Base-by-base conservation (phyloP, 805 yeast species). In the Ogataea pini region DNA sequence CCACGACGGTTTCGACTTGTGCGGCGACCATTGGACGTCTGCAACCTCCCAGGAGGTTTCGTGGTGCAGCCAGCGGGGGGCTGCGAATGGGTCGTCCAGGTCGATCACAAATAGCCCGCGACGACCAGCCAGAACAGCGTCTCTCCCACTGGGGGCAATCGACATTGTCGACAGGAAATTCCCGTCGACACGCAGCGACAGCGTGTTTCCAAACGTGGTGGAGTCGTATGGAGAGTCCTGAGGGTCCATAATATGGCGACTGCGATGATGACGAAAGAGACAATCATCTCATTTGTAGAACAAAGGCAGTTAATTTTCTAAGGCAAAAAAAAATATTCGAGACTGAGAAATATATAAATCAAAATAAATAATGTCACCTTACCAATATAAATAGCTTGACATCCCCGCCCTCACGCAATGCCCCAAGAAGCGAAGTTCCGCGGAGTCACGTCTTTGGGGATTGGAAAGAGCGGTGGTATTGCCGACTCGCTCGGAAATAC, bases 11-110 rank as follows among this genome's bases (percentile, higher is more conserved):
- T 87, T 88, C 1, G 83, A 76, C 5, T 78, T 73, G 63, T 94
- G 97, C 0, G 97, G 97, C 2, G 95, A 88, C 98, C 99, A 94
- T 66, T 94, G 98, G 1, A 92, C 97, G 64, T 92, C 97, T 0
- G 99, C 97, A 3, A 94, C 99, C 65, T 94, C 98, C 98, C 98
- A 94, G 0, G 96, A 83, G 0, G 97, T 92, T 29, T 83, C 76
- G 62, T 94, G 97, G 47, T 84, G 95, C 13, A 94, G 77, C 91
- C 95, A 89, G 49, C 99, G 73, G 0, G 99, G 99, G 0, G 96
- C 90, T 0, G 92, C 81, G 67, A 89, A 92, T 1, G 98, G 99
- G 64, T 94, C 97, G 60, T 92, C 96, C 36, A 94, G 68, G 68
- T 94, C 98, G n/a, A 92, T 84, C 32, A 94, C 82, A 64, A 83